Percentiles rank a stretch among this genome's conserved stretches.
Conservation (phyloP, 148 eudicot species). For the Pouteria glomerata region DNA sequence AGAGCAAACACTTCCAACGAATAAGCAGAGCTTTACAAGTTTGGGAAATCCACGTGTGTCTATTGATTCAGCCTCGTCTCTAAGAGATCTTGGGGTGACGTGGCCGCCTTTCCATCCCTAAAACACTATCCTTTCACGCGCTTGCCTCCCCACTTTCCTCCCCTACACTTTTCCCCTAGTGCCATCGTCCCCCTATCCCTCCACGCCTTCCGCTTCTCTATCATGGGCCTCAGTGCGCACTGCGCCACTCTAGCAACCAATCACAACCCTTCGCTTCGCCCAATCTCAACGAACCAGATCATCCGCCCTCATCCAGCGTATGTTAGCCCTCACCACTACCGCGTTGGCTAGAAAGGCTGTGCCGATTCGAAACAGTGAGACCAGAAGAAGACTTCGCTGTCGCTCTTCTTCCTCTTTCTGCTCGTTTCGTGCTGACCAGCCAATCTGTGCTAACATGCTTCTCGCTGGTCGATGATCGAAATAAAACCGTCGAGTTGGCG, state of each 20-base stretch:
- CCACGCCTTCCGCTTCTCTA: conserved; percentile 19
- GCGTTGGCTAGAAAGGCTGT: neutral
- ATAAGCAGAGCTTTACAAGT: too few relatives aligned
- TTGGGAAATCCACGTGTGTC: too few relatives aligned
- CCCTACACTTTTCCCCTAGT: conserved; percentile 20
- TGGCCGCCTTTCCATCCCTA: conserved; percentile 40
- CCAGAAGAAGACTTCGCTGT: neutral
- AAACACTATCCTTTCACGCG: conserved; percentile 27
- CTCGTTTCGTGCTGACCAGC: neutral
- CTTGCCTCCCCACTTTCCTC: too few relatives aligned
- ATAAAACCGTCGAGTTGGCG: neutral
- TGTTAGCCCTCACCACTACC: conserved; percentile 14
- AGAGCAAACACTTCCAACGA: too few relatives aligned
- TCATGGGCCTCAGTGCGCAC: neutral
- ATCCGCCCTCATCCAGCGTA: conserved; percentile 9
- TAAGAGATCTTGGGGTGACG: conserved; percentile 50
- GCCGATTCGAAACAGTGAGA: neutral
- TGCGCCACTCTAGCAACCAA: neutral
- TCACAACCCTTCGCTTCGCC: neutral
- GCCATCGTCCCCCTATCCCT: neutral
- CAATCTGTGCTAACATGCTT: conserved; percentile 15
- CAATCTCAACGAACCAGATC: conserved; percentile 4
- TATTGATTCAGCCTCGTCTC: too few relatives aligned
- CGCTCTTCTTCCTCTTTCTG: neutral
- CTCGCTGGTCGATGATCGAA: neutral